Evolutionary conservation across 2,329 filamentous ascomycete genomes (phyloP), one percentile per base, ranked within the genome.

Genomic region (Aspergillus persii): DNA sequence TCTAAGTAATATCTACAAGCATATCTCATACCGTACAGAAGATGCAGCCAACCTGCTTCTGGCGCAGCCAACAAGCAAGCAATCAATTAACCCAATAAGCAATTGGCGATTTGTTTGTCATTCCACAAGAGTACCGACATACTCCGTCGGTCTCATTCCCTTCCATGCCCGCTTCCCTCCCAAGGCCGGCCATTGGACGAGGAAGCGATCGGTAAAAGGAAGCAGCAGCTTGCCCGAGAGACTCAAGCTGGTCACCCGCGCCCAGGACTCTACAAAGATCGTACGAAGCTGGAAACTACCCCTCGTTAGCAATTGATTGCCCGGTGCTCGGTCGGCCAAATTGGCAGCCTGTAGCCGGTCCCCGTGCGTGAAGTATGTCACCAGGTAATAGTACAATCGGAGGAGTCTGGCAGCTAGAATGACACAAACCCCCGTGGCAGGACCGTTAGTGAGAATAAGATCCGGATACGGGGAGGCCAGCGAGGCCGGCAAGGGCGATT

Each of bases 241-340:
- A 77, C 94, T 98, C 64, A 98, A 76, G 11, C 85, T 88, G 64
- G 84, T 88, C 15, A 96, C 90, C 15, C 95, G 84, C 2, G 95
- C 94, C 89, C 93, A 97, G 23, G 90, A 95, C 80, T 99, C 95
- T 30, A 97, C 85, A 73, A 95, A 99, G 12, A 98, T 80, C 8
- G 90, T 88, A 62, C 86, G 85, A 78, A 94, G 88, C 63, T 83
- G 83, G 81, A 81, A 29, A 53, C 60, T 29, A 47, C 48, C 57
- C 79, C 76, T 5, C 80, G 8, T 55, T 66, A 46, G n/a, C 29
- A 27, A 31, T 46, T 29, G 33, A 8, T 27, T 55, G 57, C 29
- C 33, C 41, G 23, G 26, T 59, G 55, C 56, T 60, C 54, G 57
- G 62, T 60, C 54, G 57, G 62, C 47, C 56, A 31, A 29, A 15